Conservation (phyloP, 2,329 filamentous ascomycete species). For the Hymenoscyphus fructigenus region DNA sequence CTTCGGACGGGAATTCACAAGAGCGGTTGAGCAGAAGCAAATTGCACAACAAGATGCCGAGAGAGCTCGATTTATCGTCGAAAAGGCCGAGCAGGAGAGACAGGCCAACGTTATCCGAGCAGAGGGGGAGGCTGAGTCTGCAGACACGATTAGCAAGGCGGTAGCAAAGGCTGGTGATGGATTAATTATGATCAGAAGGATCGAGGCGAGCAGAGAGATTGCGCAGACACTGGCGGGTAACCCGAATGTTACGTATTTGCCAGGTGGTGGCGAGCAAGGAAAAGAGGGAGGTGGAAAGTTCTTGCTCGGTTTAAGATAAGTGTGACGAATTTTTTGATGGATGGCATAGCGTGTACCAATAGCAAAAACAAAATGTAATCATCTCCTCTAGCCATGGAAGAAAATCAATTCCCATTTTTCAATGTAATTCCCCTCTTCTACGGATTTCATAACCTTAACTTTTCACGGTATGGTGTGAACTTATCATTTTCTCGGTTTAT, state of each 20-base stretch:
- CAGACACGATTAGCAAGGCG: slow-evolving; percentile 91
- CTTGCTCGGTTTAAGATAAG: slow-evolving; percentile 61
- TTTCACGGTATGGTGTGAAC: no score
- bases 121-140: slow-evolving; percentile 95
- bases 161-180: slow-evolving; percentile 93
- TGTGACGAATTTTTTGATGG: slow-evolving; percentile 15
- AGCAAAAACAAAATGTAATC: slow-evolving; percentile 32
- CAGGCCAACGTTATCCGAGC: slow-evolving; percentile 98
- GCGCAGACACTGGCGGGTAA: slow-evolving; percentile 85
- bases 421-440: not conserved
- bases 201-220: slow-evolving; percentile 95
- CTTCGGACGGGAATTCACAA: slow-evolving; percentile 97
- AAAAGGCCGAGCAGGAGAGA: slow-evolving; percentile 97
- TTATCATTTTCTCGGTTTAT: no score
- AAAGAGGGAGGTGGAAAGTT: slow-evolving; percentile 54
- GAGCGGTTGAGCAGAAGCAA: slow-evolving; percentile 99
- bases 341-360: slow-evolving; percentile 26
- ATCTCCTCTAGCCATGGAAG: slow-evolving; percentile 25
- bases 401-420: not conserved
- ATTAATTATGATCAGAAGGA: slow-evolving; percentile 91
- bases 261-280: slow-evolving; percentile 68
- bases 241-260: slow-evolving; percentile 94
- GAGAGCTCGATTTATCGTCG: slow-evolving; percentile 95
- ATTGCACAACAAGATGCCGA: slow-evolving; percentile 99
- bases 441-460: no score